Base-by-base conservation (phyloP, 306 rosid species). In the Canavalia ensiformis region DNA sequence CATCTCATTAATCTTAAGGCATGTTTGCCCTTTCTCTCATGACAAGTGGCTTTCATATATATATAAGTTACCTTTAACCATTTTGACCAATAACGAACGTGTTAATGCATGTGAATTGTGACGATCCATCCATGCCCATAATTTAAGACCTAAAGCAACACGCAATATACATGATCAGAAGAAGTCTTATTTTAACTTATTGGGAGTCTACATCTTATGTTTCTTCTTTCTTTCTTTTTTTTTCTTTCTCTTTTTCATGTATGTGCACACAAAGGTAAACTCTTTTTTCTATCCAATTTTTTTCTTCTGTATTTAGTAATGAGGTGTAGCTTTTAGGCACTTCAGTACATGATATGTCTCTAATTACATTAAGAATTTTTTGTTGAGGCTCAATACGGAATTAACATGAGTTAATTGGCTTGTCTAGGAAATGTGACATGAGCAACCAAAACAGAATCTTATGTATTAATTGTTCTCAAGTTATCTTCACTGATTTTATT, bases 81-180 rank as follows among this genome's bases (percentile, higher is more conserved):
- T 72, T 76, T 30, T 73, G 34, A 51, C 87, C 77, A 79, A 68
- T 81, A 50, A 81, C 75, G 67, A 44, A 72, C 79, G 51, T 18
- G 35, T 64, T 62, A 33, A 65, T 63, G 72, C 83, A 76, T 76
- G 79, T 84, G 82, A 76, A 58, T 72, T 81, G 35, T 8, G 3
- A 85, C 30, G 29, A 55, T 70, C 72, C 67, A 70, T 81, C 78
- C n/a, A 35, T 55, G 44, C 51, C 51, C 83, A 46, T 28, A 28
- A 54, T 60, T 77, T 52, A 58, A 59, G 59, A 70, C 59, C 79
- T 46, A 47, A 81, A 77, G 41, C 67, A 47, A 72, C 88, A 77
- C 78, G 75, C 81, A 66, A 71, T 72, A 62, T 63, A 42, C 76
- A 56, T 84, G 57, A 64, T 63, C 64, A 2, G 18, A 55, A 46